These are phyloP conservation scores for Corchorus olitorius DNA, from an alignment of 345 rosid genomes.

Conservation along the genomic window DNA sequence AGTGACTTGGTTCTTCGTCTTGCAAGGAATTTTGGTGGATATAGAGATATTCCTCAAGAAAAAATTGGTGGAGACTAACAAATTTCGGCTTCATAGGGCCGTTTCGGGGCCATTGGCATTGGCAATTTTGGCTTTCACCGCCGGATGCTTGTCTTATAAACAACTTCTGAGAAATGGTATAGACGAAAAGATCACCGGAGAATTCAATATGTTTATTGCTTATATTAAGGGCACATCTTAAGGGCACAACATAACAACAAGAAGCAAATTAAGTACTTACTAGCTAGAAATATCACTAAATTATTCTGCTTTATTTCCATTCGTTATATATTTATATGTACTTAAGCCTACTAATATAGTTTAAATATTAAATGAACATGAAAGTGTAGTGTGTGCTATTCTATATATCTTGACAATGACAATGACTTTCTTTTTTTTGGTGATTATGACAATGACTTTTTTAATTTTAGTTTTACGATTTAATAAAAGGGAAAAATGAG, in stretches of 20 bases:
- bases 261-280: too few relatives aligned
- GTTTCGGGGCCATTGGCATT: constrained; percentile 38
- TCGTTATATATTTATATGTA: too few relatives aligned
- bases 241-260: neutral
- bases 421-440: too few relatives aligned
- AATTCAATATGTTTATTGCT: constrained; percentile 25
- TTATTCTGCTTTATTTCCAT: too few relatives aligned
- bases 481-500: too few relatives aligned
- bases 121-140: constrained; percentile 38
- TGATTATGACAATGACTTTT: too few relatives aligned
- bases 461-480: too few relatives aligned
- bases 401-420: too few relatives aligned
- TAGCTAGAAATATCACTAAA: too few relatives aligned
- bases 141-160: constrained; percentile 45
- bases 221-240: constrained; percentile 29
- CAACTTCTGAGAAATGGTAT: constrained; percentile 41
- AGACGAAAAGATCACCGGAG: constrained; percentile 37
- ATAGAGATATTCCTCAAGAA: constrained; percentile 50
- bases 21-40: constrained; percentile 50
- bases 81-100: constrained; percentile 29
- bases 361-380: too few relatives aligned
- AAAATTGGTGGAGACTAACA: neutral
- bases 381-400: too few relatives aligned
- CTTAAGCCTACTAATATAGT: too few relatives aligned
- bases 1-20: constrained; percentile 60